phyloP scores from a whole-genome alignment of 2,329 filamentous ascomycete genomes.

The Cercospora beticola region DNA sequence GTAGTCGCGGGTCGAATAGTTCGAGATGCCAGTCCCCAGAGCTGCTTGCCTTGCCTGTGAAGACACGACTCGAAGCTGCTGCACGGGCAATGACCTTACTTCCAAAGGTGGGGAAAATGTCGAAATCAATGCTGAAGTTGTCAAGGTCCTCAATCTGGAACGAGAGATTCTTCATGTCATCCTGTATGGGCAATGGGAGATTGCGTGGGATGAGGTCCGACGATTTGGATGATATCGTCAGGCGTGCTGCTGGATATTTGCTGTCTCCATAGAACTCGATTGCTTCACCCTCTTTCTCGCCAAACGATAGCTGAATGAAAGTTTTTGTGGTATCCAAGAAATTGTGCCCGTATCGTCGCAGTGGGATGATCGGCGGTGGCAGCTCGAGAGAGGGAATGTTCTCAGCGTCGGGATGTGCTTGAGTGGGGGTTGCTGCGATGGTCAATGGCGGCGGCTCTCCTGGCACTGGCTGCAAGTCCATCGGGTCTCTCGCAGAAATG shows the following conservation, averaged over 20 bases:
- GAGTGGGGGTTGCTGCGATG: conserved; percentile 39
- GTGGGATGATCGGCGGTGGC: conserved; percentile 91
- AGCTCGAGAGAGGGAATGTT: conserved; percentile 89
- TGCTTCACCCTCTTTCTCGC: conserved; percentile 69
- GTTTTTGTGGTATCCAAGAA: conserved; percentile 93
- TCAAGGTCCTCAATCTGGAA: conserved; percentile 96
- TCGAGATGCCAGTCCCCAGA: conserved; percentile 81
- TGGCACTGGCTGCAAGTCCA: conserved; percentile 39
- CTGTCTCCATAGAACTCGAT: conserved; percentile 96
- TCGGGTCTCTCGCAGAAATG: conserved; percentile 15
- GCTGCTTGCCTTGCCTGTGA: conserved; percentile 71
- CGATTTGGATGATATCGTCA: conserved; percentile 94
- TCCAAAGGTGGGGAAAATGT: conserved; percentile 95
- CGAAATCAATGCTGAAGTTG: conserved; percentile 91
- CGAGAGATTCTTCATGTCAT: conserved; percentile 88
- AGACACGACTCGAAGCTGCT: conserved; percentile 83
- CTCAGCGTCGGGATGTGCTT: conserved; percentile 61
- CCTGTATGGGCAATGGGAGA: conserved; percentile 90
- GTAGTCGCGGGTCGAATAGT: conserved; percentile 85
- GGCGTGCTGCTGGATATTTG: conserved; percentile 89
- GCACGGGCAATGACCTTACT: conserved; percentile 97
- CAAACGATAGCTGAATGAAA: conserved; percentile 89
- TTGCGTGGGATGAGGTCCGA: conserved; percentile 97
- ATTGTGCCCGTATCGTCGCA: conserved; percentile 94
- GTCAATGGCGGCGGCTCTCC: conserved; percentile 54